A percentile compares a stretch with the other conserved stretches of the same genome.
Evolutionary conservation across 176 grass and related monocot genomes (phyloP).

Genomic region (Lolium multiflorum): DNA sequence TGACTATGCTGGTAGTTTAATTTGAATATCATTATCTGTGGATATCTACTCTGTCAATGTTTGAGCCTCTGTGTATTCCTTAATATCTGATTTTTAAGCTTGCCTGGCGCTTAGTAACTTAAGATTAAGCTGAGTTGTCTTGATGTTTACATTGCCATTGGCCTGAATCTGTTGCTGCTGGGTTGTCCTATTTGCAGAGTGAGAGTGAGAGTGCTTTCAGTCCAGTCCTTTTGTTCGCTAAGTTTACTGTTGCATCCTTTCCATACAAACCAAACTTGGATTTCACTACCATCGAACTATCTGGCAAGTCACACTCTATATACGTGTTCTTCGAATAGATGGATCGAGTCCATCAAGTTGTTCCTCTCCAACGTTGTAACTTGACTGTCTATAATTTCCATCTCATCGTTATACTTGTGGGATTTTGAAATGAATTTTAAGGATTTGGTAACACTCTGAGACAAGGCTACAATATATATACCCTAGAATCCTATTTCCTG

Average conservation of each 20-base stretch:
- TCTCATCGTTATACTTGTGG: too few species aligned
- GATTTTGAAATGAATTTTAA: too few species aligned
- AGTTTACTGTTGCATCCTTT: neutral
- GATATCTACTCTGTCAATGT: constrained; percentile 5
- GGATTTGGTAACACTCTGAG: too few species aligned
- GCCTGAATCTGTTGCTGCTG: neutral
- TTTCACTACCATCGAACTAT: neutral
- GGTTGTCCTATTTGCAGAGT: neutral
- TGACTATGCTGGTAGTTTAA: constrained; percentile 24
- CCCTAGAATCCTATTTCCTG: too few species aligned
- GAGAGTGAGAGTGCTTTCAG: neutral
- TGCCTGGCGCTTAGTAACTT: too few species aligned
- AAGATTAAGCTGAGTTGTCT: too few species aligned
- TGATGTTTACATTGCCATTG: neutral
- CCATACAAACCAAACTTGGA: neutral
- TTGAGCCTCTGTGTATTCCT: neutral
- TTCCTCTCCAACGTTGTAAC: too few species aligned
- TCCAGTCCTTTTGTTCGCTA: neutral
- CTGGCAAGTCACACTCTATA: neutral
- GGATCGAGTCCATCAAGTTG: too few species aligned
- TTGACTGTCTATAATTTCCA: too few species aligned
- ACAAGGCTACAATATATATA: too few species aligned
- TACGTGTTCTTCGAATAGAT: too few species aligned
- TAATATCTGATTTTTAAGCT: too few species aligned
- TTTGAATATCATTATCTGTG: neutral